A percentile compares a stretch with the other conserved stretches of the same genome.
These are phyloP conservation scores for Wickerhamiella spandovensis DNA, from an alignment of 805 yeast genomes.

Conservation along the genomic window DNA sequence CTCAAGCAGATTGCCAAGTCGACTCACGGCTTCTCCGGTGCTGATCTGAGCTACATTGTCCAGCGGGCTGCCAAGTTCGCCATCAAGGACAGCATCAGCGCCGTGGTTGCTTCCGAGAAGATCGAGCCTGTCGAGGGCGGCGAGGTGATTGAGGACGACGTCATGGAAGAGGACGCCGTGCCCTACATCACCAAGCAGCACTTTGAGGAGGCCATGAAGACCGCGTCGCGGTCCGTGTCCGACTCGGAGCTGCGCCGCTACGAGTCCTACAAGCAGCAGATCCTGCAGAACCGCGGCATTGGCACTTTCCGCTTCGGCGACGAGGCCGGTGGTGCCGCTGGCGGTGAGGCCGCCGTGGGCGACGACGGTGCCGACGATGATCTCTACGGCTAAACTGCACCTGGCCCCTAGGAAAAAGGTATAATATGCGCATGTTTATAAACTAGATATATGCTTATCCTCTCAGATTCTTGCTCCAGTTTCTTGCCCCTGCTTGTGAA, in stretches of 20 bases:
- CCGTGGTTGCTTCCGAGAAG: conserved; percentile 34
- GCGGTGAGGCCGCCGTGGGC: conserved; percentile 27
- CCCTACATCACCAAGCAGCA: conserved; percentile 90
- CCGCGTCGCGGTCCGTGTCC: conserved; percentile 93
- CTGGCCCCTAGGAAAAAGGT: neutral
- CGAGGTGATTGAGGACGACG: conserved; percentile 30
- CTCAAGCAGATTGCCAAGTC: conserved; percentile 78
- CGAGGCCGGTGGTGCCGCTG: conserved; percentile 24
- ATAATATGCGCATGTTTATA: neutral
- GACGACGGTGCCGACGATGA: conserved; percentile 51
- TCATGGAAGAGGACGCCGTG: conserved; percentile 79
- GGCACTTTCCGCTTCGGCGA: conserved; percentile 78
- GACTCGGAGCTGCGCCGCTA: conserved; percentile 97
- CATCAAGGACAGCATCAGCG: conserved; percentile 93
- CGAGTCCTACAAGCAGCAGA: conserved; percentile 94
- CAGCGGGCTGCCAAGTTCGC: conserved; percentile 99
- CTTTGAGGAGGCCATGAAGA: conserved; percentile 98
- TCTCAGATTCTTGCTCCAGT: neutral
- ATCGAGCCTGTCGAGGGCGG: conserved; percentile 35
- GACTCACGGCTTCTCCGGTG: conserved; percentile 98
- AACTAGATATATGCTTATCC: neutral
- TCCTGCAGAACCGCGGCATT: conserved; percentile 92
- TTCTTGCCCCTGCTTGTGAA: neutral
- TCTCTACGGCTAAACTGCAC: conserved; percentile 34
- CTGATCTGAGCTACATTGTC: conserved; percentile 91